phyloP scores from a whole-genome alignment of 331 rosid genomes.

The Stylosanthes scabra region DNA sequence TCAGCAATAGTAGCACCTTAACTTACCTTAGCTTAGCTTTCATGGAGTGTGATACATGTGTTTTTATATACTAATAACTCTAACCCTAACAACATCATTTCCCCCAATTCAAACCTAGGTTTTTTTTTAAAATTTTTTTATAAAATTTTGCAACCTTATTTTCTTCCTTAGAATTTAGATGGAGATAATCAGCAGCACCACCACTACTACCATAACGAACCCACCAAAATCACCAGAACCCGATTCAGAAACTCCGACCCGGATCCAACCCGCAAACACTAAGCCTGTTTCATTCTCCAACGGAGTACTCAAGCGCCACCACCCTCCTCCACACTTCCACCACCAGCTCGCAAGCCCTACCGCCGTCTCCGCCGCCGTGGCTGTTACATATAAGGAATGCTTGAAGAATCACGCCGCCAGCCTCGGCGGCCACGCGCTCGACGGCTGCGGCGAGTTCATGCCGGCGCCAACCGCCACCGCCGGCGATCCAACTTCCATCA shows the following conservation, averaged over 20 bases:
- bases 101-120: constrained; percentile 27
- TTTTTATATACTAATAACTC: constrained; percentile 26
- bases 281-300: constrained; percentile 72
- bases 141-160: no score
- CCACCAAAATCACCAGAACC: constrained; percentile 69
- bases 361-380: not conserved
- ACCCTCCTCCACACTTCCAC: constrained; percentile 39
- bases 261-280: constrained; percentile 52
- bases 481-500: constrained; percentile 78
- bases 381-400: constrained; percentile 78
- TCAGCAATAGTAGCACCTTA: not conserved
- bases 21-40: not conserved
- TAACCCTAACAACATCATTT: constrained; percentile 37
- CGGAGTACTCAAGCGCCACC: constrained; percentile 87
- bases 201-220: constrained; percentile 30
- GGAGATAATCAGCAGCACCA: constrained; percentile 62
- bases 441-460: constrained; percentile 98
- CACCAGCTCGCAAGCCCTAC: constrained; percentile 23
- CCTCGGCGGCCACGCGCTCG: constrained; percentile 85
- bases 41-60: constrained; percentile 20
- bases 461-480: constrained; percentile 66
- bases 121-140: constrained; percentile 8
- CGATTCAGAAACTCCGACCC: constrained; percentile 71
- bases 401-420: constrained; percentile 89
- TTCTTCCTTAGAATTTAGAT: constrained; percentile 55